Evolutionary conservation across 495 filamentous ascomycete species (phyloP), one percentile per base, ranked within the genome.

Genomic region (Aspergillus avenaceus): DNA sequence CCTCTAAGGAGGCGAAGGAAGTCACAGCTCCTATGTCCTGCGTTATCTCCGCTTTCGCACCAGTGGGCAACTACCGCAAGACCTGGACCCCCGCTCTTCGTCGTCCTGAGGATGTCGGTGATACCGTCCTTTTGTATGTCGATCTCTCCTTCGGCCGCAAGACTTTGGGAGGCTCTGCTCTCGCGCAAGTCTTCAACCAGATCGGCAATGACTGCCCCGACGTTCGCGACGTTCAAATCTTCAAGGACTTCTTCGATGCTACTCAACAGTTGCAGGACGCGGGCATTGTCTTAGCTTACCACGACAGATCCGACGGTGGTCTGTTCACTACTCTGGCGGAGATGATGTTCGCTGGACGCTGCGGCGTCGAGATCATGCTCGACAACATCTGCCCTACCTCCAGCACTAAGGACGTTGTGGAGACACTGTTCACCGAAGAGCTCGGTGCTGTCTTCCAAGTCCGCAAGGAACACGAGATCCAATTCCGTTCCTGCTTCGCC

Each of bases 301-400:
- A 98, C 63, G 93, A 97, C 62, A 79, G 85, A 27, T 96, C 90
- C 13, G 93, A 97, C 56, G 93, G 95, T 67, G 93, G 93, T 59
- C 72, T 98, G 4, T 82, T 97, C 57, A 96, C 92, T 11, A 90
- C 92, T 7, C 74, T 97, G 9, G 87, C 83, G 9, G 93, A 98
- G 66, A 97, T 97, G 93, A 95, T 96, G 83, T 97, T 98, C 60
- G 93, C 93, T 9, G 93, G 93, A 23, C 84, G 93, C 36, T 95
- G 91, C 58, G 95, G 95, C 51, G 80, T 88, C 21, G 85, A 92
- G 46, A 73, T 97, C 31, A 86, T 88, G 79, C 70, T 97, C 52
- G 91, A 96, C 62, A 79, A 75, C 34, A 75, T 95, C 43, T 76
- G 70, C 60, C 59, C 61, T 31, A 74, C 63, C 16, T 74, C 71